These are phyloP conservation scores for Penicillium nordicum DNA, from an alignment of 2,329 filamentous ascomycete species.

Conservation along the genomic window DNA sequence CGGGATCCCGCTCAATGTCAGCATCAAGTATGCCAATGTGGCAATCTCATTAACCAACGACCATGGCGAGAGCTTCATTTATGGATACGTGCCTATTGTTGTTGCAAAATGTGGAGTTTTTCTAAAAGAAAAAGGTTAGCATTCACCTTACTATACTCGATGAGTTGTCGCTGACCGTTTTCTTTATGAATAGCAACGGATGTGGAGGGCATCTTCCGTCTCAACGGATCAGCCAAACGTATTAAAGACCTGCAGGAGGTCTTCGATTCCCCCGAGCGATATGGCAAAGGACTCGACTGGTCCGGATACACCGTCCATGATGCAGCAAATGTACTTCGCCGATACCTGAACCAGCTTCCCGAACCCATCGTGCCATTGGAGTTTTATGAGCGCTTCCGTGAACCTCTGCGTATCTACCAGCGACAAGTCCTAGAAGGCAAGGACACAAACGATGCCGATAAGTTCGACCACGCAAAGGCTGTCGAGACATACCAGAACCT, in stretches of 20 bases:
- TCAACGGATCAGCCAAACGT: constrained; percentile 93
- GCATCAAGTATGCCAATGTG: constrained; percentile 96
- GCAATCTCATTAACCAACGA: constrained; percentile 94
- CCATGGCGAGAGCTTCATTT: constrained; percentile 91
- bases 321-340: constrained; percentile 89
- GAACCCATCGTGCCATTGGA: constrained; percentile 95
- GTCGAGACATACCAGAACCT: constrained; percentile 82
- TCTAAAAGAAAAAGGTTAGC: constrained; percentile 90
- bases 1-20: constrained; percentile 85
- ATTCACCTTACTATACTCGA: constrained; percentile 26
- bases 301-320: constrained; percentile 97
- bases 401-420: constrained; percentile 71
- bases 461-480: constrained; percentile 69
- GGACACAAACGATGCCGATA: constrained; percentile 67
- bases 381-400: constrained; percentile 86
- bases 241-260: constrained; percentile 93
- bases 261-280: constrained; percentile 92
- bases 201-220: constrained; percentile 91
- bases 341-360: constrained; percentile 93
- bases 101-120: constrained; percentile 98
- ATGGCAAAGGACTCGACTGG: constrained; percentile 96
- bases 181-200: constrained; percentile 67
- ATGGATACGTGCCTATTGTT: constrained; percentile 96
- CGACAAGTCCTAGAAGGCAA: constrained; percentile 66
- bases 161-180: constrained; percentile 23